Evolutionary conservation across 352 stramenopile species (phyloP).

Genomic region (Globisporangium cystogenes): DNA sequence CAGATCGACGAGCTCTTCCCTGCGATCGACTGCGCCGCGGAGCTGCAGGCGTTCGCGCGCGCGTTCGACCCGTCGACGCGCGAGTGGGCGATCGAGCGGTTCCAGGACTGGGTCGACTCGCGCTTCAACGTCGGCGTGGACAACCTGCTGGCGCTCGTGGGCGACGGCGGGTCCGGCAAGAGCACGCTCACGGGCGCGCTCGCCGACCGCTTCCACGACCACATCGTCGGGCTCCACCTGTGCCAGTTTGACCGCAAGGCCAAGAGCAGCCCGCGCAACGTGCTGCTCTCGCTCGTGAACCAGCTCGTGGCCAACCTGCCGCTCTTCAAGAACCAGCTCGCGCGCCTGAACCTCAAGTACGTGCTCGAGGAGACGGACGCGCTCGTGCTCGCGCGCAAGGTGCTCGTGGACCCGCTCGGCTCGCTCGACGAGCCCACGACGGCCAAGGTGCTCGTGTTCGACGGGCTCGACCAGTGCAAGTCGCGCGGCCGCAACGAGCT

Average conservation of each 20-base stretch:
- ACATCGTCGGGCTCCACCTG: slow-evolving; percentile 63
- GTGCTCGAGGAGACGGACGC: slow-evolving; percentile 73
- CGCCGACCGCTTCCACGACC: slow-evolving; percentile 42
- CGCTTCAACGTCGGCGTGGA: slow-evolving; percentile 58
- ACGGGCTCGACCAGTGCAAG: slow-evolving; percentile 71
- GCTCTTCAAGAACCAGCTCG: slow-evolving; percentile 76
- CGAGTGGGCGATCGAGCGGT: slow-evolving; percentile 57
- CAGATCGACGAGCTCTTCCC: slow-evolving; percentile 85
- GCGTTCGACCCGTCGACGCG: slow-evolving; percentile 42
- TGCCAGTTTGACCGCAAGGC: slow-evolving; percentile 74
- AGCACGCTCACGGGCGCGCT: slow-evolving; percentile 51
- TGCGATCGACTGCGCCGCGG: slow-evolving; percentile 54
- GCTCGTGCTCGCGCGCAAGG: slow-evolving; percentile 57
- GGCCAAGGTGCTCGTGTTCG: slow-evolving; percentile 59
- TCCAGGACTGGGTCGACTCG: slow-evolving; percentile 74
- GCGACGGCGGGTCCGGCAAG: slow-evolving; percentile 67
- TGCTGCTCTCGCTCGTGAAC: slow-evolving; percentile 78
- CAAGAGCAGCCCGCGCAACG: slow-evolving; percentile 63
- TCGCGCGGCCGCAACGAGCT: slow-evolving; percentile 50
- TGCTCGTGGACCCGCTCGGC: slow-evolving; percentile 70
- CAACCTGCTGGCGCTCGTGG: slow-evolving; percentile 57
- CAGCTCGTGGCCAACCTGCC: slow-evolving; percentile 66
- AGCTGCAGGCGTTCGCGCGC: slow-evolving; percentile 37
- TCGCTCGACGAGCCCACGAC: slow-evolving; percentile 59
- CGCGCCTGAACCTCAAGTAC: slow-evolving; percentile 77